Evolutionary conservation across 2,329 filamentous ascomycete genomes (phyloP).

Genomic region (Pseudogymnoascus sp.): DNA sequence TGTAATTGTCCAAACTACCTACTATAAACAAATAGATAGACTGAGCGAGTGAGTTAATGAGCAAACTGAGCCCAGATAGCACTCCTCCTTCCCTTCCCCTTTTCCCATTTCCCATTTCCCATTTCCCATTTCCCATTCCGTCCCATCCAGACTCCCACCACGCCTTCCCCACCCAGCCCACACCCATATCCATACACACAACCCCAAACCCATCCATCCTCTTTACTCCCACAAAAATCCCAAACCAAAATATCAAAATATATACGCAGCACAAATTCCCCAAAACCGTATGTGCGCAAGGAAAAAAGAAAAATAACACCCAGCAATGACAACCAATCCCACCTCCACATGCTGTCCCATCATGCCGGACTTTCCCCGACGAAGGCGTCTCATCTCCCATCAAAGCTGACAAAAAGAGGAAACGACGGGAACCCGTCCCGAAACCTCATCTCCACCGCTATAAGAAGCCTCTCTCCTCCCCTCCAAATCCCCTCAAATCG

Average conservation of each 20-base stretch:
- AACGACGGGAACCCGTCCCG: not conserved
- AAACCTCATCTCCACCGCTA: not conserved
- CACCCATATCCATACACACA: not conserved
- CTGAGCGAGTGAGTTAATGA: not conserved
- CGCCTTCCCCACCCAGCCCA: not conserved
- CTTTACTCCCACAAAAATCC: not conserved
- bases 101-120: not conserved
- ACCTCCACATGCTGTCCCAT: not conserved
- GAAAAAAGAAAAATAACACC: not conserved
- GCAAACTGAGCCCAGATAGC: not conserved
- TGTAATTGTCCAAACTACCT: not conserved
- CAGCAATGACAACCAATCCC: not conserved
- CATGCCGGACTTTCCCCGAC: not conserved
- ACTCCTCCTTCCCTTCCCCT: not conserved
- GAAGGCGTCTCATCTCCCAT: not conserved
- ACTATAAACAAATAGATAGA: not conserved
- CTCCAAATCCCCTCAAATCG: not conserved
- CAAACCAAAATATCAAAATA: not conserved
- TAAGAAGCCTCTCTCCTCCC: not conserved
- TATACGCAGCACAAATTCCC: too few species aligned
- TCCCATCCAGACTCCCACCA: not conserved
- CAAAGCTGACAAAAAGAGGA: not conserved
- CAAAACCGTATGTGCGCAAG: not conserved
- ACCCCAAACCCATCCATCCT: not conserved
- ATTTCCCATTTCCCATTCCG: not conserved